These are phyloP conservation scores for Penicillium canescens DNA, from an alignment of 495 filamentous ascomycete species.

Conservation along the genomic window DNA sequence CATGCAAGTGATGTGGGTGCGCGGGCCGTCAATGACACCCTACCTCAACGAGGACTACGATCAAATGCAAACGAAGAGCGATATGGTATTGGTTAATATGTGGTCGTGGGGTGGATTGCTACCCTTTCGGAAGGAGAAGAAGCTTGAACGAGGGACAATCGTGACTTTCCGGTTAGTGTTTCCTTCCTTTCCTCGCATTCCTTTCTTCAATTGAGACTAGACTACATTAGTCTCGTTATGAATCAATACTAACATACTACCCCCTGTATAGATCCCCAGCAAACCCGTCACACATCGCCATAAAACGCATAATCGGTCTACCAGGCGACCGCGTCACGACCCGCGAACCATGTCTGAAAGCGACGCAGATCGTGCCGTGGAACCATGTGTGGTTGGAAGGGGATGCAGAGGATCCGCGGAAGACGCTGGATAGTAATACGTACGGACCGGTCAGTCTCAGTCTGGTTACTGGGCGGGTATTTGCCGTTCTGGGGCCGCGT, in stretches of 20 bases:
- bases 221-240: neutral
- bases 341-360: conserved; percentile 58
- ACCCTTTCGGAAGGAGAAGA: conserved; percentile 43
- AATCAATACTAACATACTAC: neutral
- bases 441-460: conserved; percentile 67
- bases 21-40: conserved; percentile 75
- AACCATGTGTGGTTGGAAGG: conserved; percentile 83
- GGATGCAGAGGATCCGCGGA: conserved; percentile 54
- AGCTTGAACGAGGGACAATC: conserved; percentile 53
- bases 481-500: conserved; percentile 62
- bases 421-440: conserved; percentile 70
- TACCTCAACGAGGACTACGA: conserved; percentile 68
- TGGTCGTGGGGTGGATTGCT: conserved; percentile 34
- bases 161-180: conserved; percentile 51
- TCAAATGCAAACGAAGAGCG: conserved; percentile 50
- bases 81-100: conserved; percentile 52
- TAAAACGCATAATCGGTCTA: conserved; percentile 72
- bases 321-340: conserved; percentile 68
- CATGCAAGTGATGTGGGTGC: conserved; percentile 60
- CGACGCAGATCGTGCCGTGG: conserved; percentile 58
- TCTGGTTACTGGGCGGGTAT: conserved; percentile 63
- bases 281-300: conserved; percentile 56
- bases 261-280: conserved; percentile 55
- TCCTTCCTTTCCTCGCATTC: neutral
- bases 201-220: too few species aligned